These are phyloP conservation scores for Onygenales sp. DNA, from an alignment of 2,329 filamentous ascomycete genomes.

Conservation along the genomic window DNA sequence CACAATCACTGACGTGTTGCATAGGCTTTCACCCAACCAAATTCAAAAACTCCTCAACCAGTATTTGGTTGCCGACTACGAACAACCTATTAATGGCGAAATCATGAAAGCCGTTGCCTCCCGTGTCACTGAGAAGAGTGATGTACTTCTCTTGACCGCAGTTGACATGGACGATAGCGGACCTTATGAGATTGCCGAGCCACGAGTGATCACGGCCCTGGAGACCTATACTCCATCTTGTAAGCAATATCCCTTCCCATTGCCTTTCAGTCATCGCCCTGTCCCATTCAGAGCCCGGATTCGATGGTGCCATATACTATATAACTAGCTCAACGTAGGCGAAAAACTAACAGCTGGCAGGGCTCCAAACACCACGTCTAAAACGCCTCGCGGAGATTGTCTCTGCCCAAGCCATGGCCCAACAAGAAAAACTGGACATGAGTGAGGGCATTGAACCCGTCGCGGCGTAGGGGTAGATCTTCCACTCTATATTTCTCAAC, in stretches of 20 bases:
- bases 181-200: conserved; percentile 96
- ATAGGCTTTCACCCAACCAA: conserved; percentile 90
- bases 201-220: conserved; percentile 85
- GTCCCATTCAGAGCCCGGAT: no score
- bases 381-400: conserved; percentile 98
- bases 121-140: conserved; percentile 94
- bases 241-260: conserved; percentile 43
- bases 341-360: conserved; percentile 37
- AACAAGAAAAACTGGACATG: conserved; percentile 72
- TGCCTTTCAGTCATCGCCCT: no score
- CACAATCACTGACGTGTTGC: neutral
- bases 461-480: conserved; percentile 5
- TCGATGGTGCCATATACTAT: no score
- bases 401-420: conserved; percentile 87
- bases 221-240: conserved; percentile 98
- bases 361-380: conserved; percentile 89
- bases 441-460: conserved; percentile 18
- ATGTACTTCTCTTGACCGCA: conserved; percentile 82
- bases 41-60: conserved; percentile 99
- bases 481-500: neutral
- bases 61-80: conserved; percentile 96
- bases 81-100: conserved; percentile 98
- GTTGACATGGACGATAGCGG: conserved; percentile 99
- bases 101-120: conserved; percentile 99
- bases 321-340: no score